Percentiles rank a stretch among this genome's conserved stretches.
phyloP scores from a whole-genome alignment of 1,284 basidiomycete species.

The Sanghuangporus baumii region DNA sequence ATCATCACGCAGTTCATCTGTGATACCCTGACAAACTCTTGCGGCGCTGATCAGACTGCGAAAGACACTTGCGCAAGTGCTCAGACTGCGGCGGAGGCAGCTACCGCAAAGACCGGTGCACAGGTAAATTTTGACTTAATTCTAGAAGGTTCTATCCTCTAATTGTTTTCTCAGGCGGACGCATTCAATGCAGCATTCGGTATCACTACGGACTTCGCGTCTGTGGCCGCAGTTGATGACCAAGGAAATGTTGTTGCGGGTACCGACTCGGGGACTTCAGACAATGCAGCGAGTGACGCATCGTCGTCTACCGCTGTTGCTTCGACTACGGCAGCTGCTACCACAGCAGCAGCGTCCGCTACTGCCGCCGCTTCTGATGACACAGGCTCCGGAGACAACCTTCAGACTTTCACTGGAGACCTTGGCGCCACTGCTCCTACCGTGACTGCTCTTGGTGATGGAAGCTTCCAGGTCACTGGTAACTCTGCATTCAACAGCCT shows the following conservation, averaged over 20 bases:
- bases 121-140: conserved; percentile 18
- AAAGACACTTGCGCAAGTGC: conserved; percentile 44
- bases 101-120: conserved; percentile 40
- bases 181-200: conserved; percentile 54
- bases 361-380: conserved; percentile 7
- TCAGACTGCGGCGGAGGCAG: conserved; percentile 35
- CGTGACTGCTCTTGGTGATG: conserved; percentile 40
- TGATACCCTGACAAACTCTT: conserved; percentile 45
- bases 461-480: conserved; percentile 39
- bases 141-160: conserved; percentile 24
- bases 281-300: conserved; percentile 17
- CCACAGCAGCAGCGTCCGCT: conserved; percentile 17
- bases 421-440: conserved; percentile 38
- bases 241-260: conserved; percentile 32
- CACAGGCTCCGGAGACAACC: conserved; percentile 32
- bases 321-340: conserved; percentile 18
- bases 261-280: conserved; percentile 20
- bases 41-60: conserved; percentile 45
- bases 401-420: conserved; percentile 53
- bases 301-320: conserved; percentile 15
- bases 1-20: conserved; percentile 55
- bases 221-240: conserved; percentile 32
- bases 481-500: conserved; percentile 47
- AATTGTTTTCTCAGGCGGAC: conserved; percentile 47
- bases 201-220: conserved; percentile 38